A percentile compares a stretch with the other conserved stretches of the same genome.
These are phyloP conservation scores for Bromus sterilis DNA, from an alignment of 176 grass and related monocot genomes.

Conservation along the genomic window DNA sequence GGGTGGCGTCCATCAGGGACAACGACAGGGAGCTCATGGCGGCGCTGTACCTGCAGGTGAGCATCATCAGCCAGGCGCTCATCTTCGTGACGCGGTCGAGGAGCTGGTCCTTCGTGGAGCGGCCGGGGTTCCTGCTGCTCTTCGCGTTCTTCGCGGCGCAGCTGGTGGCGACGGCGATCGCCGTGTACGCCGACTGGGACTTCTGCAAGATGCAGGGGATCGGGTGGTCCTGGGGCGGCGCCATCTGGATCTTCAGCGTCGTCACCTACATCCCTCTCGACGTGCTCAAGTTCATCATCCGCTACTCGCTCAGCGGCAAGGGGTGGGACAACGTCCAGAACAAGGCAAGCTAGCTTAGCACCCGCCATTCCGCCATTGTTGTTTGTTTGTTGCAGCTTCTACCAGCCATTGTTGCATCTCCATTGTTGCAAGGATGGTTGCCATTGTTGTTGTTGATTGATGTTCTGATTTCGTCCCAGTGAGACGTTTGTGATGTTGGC, in stretches of 20 bases:
- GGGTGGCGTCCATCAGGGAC: conserved; percentile 39
- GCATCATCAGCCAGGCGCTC: conserved; percentile 90
- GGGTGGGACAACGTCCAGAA: conserved; percentile 35
- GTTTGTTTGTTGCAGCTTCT: too few species aligned
- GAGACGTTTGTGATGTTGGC: conserved; percentile 22
- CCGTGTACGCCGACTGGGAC: conserved; percentile 51
- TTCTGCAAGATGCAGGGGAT: conserved; percentile 71
- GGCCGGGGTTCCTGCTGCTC: conserved; percentile 65
- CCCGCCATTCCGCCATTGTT: too few species aligned
- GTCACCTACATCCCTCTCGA: conserved; percentile 81
- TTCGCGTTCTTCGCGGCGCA: conserved; percentile 68
- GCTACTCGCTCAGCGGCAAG: conserved; percentile 50
- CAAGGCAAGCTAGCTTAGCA: conserved; percentile 54
- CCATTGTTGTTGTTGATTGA: neutral
- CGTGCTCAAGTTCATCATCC: conserved; percentile 82
- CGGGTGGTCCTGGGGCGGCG: conserved; percentile 61
- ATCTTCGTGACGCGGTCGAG: conserved; percentile 90
- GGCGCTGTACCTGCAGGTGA: conserved; percentile 86
- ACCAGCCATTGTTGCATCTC: too few species aligned
- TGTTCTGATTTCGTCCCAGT: conserved; percentile 15
- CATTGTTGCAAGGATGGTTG: too few species aligned
- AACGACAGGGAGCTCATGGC: conserved; percentile 63
- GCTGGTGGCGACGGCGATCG: conserved; percentile 63
- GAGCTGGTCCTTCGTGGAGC: conserved; percentile 82
- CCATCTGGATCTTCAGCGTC: conserved; percentile 67